These are phyloP conservation scores for Trichoderma simmonsii DNA, from an alignment of 2,329 filamentous ascomycete genomes.

Conservation along the genomic window DNA sequence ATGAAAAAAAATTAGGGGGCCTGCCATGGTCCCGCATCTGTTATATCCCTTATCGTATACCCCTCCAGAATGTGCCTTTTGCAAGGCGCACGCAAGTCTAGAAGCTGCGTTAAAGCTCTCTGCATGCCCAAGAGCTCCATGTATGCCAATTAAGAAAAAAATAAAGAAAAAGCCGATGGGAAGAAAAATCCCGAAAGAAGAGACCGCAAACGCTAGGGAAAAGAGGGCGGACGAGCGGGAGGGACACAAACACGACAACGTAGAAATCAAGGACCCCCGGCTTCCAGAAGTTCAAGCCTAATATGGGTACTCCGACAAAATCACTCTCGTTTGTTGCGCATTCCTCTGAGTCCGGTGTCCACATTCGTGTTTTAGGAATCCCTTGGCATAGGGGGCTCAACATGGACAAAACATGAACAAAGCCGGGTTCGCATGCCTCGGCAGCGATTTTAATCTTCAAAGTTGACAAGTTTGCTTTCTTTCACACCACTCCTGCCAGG, in stretches of 20 bases:
- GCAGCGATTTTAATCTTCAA: not conserved
- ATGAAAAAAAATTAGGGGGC: not conserved
- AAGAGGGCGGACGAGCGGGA: not conserved
- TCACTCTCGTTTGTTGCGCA: not conserved
- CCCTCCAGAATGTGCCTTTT: not conserved
- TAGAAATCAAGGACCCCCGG: not conserved
- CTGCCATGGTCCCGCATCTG: not conserved
- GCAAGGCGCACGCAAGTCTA: constrained; percentile 11
- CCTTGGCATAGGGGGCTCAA: constrained; percentile 2
- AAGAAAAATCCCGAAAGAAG: not conserved
- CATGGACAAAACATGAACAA: not conserved
- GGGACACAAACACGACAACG: not conserved
- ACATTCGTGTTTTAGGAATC: constrained; percentile 4
- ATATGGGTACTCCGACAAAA: not conserved
- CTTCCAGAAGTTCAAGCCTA: not conserved
- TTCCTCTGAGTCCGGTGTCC: not conserved
- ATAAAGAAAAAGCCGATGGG: not conserved
- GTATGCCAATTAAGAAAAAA: not conserved
- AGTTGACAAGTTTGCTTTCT: not conserved
- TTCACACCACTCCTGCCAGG: not conserved
- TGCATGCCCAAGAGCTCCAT: not conserved
- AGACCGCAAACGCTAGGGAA: not conserved
- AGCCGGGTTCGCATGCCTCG: constrained; percentile 1
- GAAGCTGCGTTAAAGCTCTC: not conserved
- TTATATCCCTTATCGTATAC: constrained; percentile 1